Evolutionary conservation across 371 early-diverging fungal species (phyloP).

Genomic region (Mucor mucedo): DNA sequence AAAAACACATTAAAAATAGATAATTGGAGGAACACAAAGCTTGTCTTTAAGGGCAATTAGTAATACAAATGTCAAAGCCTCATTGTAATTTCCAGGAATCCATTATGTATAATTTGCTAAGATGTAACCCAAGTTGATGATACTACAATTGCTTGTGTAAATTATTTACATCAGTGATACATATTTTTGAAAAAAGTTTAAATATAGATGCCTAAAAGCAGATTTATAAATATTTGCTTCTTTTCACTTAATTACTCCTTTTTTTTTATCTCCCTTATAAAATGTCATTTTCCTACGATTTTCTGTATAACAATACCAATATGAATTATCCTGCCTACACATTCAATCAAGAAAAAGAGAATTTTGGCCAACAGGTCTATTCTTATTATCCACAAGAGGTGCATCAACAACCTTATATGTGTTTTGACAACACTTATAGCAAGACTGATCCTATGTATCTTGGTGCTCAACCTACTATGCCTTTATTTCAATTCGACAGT

Average conservation of each 20-base stretch:
- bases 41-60: not conserved
- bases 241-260: not conserved
- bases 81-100: conserved; percentile 2
- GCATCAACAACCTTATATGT: no score
- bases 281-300: not conserved
- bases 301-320: no score
- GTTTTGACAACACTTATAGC: no score
- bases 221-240: not conserved
- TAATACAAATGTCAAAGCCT: conserved; percentile 18
- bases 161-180: not conserved
- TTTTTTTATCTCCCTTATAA: not conserved
- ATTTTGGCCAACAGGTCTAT: no score
- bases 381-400: no score
- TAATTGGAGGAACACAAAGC: not conserved
- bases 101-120: not conserved
- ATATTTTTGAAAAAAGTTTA: not conserved
- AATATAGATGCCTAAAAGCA: not conserved
- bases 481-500: conserved; percentile 1
- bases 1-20: conserved; percentile 1
- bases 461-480: not conserved
- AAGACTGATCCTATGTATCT: no score
- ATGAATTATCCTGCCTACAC: no score
- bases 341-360: no score
- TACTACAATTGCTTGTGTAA: not conserved
- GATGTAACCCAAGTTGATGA: not conserved